Evolutionary conservation across 495 filamentous ascomycete species (phyloP).

Genomic region (Podospora pseudopauciseta): DNA sequence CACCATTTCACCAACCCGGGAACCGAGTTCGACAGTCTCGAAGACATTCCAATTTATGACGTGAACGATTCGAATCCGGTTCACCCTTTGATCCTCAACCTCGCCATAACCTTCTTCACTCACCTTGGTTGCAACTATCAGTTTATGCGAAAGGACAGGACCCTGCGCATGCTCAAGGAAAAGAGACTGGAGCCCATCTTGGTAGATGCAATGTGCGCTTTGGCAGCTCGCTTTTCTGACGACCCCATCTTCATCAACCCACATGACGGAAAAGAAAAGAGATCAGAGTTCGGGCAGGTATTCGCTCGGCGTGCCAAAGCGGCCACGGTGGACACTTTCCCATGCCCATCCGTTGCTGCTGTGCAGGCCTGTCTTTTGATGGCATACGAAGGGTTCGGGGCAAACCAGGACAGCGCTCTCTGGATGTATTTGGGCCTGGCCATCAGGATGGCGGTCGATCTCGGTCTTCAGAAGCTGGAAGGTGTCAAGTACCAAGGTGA

Average conservation of each 20-base stretch:
- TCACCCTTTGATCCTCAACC: constrained; percentile 65
- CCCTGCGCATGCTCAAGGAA: constrained; percentile 66
- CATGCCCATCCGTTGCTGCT: constrained; percentile 72
- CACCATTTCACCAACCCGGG: constrained; percentile 35
- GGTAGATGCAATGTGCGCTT: constrained; percentile 78
- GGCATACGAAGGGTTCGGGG: constrained; percentile 82
- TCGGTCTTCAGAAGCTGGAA: constrained; percentile 74
- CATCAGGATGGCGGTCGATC: constrained; percentile 81
- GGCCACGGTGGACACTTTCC: constrained; percentile 69
- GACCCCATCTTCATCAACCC: constrained; percentile 58
- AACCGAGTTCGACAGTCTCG: constrained; percentile 50
- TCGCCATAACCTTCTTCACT: constrained; percentile 72
- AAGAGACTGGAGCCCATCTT: constrained; percentile 79
- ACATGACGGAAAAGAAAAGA: constrained; percentile 50
- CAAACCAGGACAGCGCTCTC: constrained; percentile 78
- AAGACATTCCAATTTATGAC: constrained; percentile 77
- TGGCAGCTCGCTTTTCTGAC: constrained; percentile 76
- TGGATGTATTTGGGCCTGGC: constrained; percentile 89
- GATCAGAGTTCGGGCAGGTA: constrained; percentile 62
- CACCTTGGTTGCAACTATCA: constrained; percentile 80
- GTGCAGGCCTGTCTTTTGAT: constrained; percentile 77
- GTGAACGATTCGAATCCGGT: constrained; percentile 62
- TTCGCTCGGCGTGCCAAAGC: constrained; percentile 76
- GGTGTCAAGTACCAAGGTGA: constrained; percentile 67
- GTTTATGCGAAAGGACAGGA: constrained; percentile 67